phyloP scores from a whole-genome alignment of 2,329 filamentous ascomycete species.

The Dothistroma pini region DNA sequence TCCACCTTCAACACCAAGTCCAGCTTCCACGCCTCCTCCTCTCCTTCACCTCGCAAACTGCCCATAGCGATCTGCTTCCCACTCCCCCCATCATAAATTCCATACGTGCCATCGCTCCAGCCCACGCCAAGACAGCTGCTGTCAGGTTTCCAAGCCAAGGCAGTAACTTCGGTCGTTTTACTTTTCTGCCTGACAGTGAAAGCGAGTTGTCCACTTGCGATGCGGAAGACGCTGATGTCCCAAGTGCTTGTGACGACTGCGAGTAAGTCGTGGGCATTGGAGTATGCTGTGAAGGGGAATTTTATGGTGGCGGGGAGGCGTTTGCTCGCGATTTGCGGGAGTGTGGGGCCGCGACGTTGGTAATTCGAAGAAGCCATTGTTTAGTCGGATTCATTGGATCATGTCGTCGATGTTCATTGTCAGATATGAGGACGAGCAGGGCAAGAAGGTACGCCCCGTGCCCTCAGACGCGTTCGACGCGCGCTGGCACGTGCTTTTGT shows the following conservation, averaged over 20 bases:
- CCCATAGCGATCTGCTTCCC: conserved; percentile 20
- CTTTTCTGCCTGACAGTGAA: conserved; percentile 50
- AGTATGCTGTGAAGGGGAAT: conserved; percentile 64
- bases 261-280: conserved; percentile 81
- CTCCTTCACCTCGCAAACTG: conserved; percentile 4
- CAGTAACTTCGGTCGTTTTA: conserved; percentile 31
- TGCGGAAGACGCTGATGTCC: conserved; percentile 72
- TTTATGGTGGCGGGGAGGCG: conserved; percentile 55
- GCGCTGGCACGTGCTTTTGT: background rate
- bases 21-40: conserved; percentile 20
- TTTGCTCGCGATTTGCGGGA: conserved; percentile 48
- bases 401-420: background rate
- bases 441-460: background rate
- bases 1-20: conserved; percentile 14
- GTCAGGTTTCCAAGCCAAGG: conserved; percentile 47
- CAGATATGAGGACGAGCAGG: background rate
- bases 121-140: conserved; percentile 64
- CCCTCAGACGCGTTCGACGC: background rate
- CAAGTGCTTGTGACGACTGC: conserved; percentile 63
- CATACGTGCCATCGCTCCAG: conserved; percentile 69
- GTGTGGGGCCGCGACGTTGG: background rate
- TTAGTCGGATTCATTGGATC: background rate
- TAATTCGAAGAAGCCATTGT: background rate
- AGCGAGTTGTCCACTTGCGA: conserved; percentile 71
- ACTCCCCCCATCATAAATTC: conserved; percentile 38